Base-by-base conservation (phyloP, 257 asterid species). In the Solanum lycopersicoides region DNA sequence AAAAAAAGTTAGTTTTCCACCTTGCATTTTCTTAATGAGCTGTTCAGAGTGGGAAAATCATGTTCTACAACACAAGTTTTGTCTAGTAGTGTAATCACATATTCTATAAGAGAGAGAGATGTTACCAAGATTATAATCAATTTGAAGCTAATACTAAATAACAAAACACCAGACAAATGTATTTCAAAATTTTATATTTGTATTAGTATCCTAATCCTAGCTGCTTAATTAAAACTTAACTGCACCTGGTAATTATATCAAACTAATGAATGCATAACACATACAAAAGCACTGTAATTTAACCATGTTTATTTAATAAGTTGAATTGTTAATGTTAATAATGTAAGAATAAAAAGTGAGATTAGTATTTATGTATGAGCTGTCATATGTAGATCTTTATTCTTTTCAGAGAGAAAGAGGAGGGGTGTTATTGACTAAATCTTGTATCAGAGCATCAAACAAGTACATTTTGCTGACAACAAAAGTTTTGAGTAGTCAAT, bases 401-500 rank as follows among this genome's bases (percentile, higher is more conserved):
- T 45, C 32, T 71, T 86, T 56, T 80, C 47, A 74, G 87, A 47
- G 85, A 39, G 86, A 83, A 23, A 56, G 63, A 84, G 47, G 63
- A 84, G 47, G 45, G 25, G 45, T n/a, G n/a, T 73, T 20, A 73
- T 73, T 73, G 47, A 73, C 50, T 35, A 73, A 73, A 73, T 73
- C 82, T 73, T 73, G 50, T 73, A 73, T 73, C 16, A 20, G 45
- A 73, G 47, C 30, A 84, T 85, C 47, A 32, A 4, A 66, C 60
- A 68, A 65, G 87, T 85, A 73, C 82, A 85, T 85, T 28, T 73
- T 91, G 89, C 87, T 88, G 90, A 91, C 87, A 87, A 85, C 66
- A 84, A 90, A 89, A 91, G 92, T 76, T 86, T 7, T 86, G 68
- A 73, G 90, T 87, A 89, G 98, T 94, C 95, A 95, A 94, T 79